A percentile compares a stretch with the other conserved stretches of the same genome.
Conservation (phyloP, 2,329 filamentous ascomycete genomes). For the Xylariaceae sp. region DNA sequence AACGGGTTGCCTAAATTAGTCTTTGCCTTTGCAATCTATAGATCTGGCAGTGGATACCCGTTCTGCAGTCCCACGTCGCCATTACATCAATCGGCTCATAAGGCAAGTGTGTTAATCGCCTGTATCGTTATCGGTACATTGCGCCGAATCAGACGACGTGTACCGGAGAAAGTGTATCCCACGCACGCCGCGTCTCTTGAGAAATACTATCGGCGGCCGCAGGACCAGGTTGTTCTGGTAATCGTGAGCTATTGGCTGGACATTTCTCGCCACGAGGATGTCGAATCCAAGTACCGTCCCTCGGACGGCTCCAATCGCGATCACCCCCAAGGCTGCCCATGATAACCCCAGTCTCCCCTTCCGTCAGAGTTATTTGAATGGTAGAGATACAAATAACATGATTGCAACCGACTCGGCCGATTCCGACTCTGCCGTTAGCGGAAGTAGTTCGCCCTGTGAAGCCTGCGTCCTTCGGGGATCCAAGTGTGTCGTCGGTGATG, state of each 20-base stretch:
- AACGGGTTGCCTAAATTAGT: constrained; percentile 4
- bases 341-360: constrained; percentile 41
- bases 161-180: constrained; percentile 11
- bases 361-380: constrained; percentile 45
- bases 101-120: neutral
- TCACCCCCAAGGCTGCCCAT: constrained; percentile 58
- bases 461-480: constrained; percentile 71
- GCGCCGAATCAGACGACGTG: constrained; percentile 1
- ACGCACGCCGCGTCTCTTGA: constrained; percentile 6
- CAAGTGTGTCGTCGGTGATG: constrained; percentile 72
- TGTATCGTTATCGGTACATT: constrained; percentile 10
- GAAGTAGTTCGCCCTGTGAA: constrained; percentile 60
- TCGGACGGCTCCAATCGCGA: constrained; percentile 64
- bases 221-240: constrained; percentile 1
- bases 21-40: constrained; percentile 15
- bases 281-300: constrained; percentile 53
- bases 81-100: neutral
- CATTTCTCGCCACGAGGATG: constrained; percentile 38
- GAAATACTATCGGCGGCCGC: constrained; percentile 13
- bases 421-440: constrained; percentile 41
- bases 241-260: constrained; percentile 14
- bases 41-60: constrained; percentile 17
- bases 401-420: constrained; percentile 53
- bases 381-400: constrained; percentile 50
- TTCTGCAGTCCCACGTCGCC: constrained; percentile 3